A percentile compares a stretch with the other conserved stretches of the same genome.
phyloP scores from a whole-genome alignment of 2,329 filamentous ascomycete species.

The Botrytis hyacinthi region DNA sequence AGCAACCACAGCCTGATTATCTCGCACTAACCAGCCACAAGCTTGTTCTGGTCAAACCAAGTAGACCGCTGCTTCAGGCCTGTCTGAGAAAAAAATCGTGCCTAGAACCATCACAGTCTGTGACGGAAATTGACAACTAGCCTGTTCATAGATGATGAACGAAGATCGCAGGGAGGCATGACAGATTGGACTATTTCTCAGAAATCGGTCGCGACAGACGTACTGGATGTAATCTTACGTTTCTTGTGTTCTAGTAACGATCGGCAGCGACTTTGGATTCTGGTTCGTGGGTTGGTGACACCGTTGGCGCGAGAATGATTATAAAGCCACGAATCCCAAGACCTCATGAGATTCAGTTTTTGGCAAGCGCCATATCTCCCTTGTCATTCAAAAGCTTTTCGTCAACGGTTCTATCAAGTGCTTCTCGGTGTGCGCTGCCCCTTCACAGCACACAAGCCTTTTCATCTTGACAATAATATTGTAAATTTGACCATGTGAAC shows the following conservation, averaged over 20 bases:
- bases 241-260: not conserved
- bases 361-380: not conserved
- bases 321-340: not conserved
- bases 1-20: not conserved
- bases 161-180: not conserved
- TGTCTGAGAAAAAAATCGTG: not conserved
- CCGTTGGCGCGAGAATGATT: not conserved
- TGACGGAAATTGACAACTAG: not conserved
- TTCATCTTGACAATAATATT: not conserved
- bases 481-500: too few species aligned
- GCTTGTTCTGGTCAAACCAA: not conserved
- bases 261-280: not conserved
- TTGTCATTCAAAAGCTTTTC: not conserved
- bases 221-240: not conserved
- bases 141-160: not conserved
- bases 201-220: not conserved
- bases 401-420: too few species aligned
- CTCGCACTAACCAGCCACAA: not conserved
- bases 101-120: not conserved
- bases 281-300: not conserved
- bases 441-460: not conserved
- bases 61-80: not conserved
- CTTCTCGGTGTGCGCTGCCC: not conserved
- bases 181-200: not conserved
- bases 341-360: not conserved